Conservation (phyloP, 208 protist species). For the Wallacemonas collosoma region DNA sequence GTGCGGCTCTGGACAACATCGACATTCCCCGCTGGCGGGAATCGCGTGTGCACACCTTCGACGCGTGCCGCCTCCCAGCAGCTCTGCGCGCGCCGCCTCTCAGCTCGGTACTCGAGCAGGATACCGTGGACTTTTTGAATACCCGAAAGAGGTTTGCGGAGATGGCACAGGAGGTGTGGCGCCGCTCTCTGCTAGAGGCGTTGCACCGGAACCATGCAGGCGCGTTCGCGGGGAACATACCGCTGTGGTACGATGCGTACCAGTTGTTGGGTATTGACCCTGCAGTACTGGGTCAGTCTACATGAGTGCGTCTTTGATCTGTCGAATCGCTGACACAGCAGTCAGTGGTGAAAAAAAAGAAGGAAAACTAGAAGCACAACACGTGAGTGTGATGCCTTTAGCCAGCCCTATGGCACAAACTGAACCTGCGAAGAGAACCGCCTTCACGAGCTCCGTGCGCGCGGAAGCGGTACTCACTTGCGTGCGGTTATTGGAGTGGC, state of each 20-base stretch:
- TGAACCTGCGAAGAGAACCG: too few species aligned
- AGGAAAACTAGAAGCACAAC: not conserved
- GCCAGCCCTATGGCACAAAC: too few species aligned
- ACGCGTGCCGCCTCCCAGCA: conserved; percentile 52
- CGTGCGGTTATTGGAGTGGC: too few species aligned
- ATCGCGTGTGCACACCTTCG: conserved; percentile 59
- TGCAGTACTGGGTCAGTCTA: not conserved
- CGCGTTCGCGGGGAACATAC: conserved; percentile 29
- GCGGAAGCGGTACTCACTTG: too few species aligned
- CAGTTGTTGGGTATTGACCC: conserved; percentile 58
- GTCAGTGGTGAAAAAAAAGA: not conserved
- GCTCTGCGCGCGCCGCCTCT: conserved; percentile 67
- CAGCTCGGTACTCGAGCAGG: conserved; percentile 45
- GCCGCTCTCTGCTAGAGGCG: conserved; percentile 23
- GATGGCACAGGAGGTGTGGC: conserved; percentile 53
- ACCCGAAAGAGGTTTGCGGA: conserved; percentile 48
- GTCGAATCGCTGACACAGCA: too few species aligned
- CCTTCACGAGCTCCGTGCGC: too few species aligned
- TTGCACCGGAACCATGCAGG: conserved; percentile 9
- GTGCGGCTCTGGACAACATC: conserved; percentile 39
- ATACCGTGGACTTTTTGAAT: conserved; percentile 57
- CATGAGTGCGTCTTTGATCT: not conserved
- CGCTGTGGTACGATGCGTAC: conserved; percentile 80
- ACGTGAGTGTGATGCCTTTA: too few species aligned
- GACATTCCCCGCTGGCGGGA: conserved; percentile 49